These are phyloP conservation scores for Teratosphaeria epicoccoides DNA, from an alignment of 2,329 filamentous ascomycete species.

Conservation along the genomic window DNA sequence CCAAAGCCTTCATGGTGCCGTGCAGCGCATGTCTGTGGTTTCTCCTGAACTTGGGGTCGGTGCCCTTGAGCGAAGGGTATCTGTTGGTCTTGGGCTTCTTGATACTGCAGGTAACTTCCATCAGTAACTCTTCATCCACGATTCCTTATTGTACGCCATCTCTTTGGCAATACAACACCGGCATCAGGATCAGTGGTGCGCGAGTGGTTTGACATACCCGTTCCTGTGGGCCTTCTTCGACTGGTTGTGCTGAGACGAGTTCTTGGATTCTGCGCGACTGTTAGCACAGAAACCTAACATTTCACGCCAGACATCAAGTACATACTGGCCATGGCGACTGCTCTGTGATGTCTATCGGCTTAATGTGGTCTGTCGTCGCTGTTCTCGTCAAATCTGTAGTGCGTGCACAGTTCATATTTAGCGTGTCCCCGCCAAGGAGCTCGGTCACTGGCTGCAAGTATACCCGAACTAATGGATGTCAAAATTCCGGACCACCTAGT, in stretches of 20 bases:
- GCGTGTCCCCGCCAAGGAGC: not conserved
- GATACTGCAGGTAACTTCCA: slow-evolving; percentile 55
- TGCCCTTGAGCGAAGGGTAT: slow-evolving; percentile 97
- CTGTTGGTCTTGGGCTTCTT: slow-evolving; percentile 99
- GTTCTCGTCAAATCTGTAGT: not conserved
- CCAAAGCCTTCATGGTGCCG: slow-evolving; percentile 95
- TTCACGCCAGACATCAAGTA: slow-evolving; percentile 18
- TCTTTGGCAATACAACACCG: too few relatives aligned
- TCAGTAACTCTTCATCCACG: not conserved
- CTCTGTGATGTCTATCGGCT: slow-evolving; percentile 1
- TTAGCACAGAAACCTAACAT: slow-evolving; percentile 7
- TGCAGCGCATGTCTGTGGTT: slow-evolving; percentile 99
- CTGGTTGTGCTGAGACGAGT: slow-evolving; percentile 99
- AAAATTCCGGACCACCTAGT: not conserved
- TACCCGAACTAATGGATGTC: not conserved
- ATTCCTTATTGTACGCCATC: not conserved
- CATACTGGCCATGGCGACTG: slow-evolving; percentile 59
- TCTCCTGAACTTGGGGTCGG: slow-evolving; percentile 98
- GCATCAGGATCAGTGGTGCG: too few relatives aligned
- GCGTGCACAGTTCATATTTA: not conserved
- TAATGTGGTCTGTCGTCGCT: not conserved
- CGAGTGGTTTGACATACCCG: slow-evolving; percentile 57
- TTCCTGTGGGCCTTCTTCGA: slow-evolving; percentile 98
- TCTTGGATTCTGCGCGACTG: slow-evolving; percentile 77
- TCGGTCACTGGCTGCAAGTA: not conserved